phyloP scores from a whole-genome alignment of 1,284 basidiomycete genomes.

The Sanghuangporus sanghuang region DNA sequence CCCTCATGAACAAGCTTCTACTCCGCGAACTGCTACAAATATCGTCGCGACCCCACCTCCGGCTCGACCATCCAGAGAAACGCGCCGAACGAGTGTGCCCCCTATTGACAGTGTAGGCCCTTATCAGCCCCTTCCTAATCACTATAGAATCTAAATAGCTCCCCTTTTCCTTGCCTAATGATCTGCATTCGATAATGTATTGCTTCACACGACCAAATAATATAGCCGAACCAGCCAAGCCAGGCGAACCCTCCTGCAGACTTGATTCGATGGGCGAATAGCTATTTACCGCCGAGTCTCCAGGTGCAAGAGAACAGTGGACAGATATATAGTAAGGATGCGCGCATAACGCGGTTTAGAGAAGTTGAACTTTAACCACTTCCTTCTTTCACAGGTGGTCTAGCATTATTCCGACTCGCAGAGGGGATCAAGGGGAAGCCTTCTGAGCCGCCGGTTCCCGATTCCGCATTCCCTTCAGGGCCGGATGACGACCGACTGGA shows the following conservation, averaged over 20 bases:
- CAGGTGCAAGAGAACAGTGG: conserved; percentile 52
- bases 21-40: conserved; percentile 16
- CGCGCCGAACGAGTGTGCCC: conserved; percentile 39
- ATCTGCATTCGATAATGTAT: conserved; percentile 16
- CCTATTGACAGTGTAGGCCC: conserved; percentile 34
- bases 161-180: conserved; percentile 17
- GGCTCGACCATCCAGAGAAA: conserved; percentile 58
- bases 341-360: not conserved
- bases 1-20: conserved; percentile 20
- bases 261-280: conserved; percentile 85
- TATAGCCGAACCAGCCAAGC: conserved; percentile 16
- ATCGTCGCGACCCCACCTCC: conserved; percentile 31
- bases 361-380: conserved; percentile 3
- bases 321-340: conserved; percentile 48
- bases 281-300: conserved; percentile 63
- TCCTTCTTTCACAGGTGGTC: conserved; percentile 20
- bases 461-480: conserved; percentile 70
- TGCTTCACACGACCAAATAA: not conserved
- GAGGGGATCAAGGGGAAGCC: conserved; percentile 71
- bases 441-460: conserved; percentile 63
- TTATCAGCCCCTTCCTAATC: conserved; percentile 19
- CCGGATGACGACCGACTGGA: conserved; percentile 76
- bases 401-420: conserved; percentile 70
- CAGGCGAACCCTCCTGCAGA: conserved; percentile 30
- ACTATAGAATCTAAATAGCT: conserved; percentile 14